A percentile compares a stretch with the other conserved stretches of the same genome.
Evolutionary conservation across 257 asterid genomes (phyloP).

Genomic region (Salvia hispanica): DNA sequence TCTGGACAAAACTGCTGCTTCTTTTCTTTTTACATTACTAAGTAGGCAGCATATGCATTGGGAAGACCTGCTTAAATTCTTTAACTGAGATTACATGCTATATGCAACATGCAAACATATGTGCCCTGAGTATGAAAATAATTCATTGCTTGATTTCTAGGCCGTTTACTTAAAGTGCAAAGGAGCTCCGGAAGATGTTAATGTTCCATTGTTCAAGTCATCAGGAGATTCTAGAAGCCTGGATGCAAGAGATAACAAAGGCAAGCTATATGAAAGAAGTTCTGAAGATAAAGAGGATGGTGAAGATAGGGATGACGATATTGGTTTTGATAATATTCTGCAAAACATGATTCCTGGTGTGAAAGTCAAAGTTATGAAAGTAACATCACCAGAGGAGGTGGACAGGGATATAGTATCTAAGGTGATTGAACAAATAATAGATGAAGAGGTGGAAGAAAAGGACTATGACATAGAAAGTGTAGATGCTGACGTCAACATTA

Average conservation of each 20-base stretch:
- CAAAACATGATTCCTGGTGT: conserved; percentile 92
- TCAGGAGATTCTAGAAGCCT: conserved; percentile 49
- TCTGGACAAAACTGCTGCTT: conserved; percentile 1
- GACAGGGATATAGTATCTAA: conserved; percentile 79
- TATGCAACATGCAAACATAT: conserved; percentile 18
- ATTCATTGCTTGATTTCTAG: conserved; percentile 44
- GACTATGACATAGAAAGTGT: conserved; percentile 46
- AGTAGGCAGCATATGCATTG: too few relatives aligned
- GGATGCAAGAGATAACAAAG: conserved; percentile 60
- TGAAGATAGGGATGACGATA: conserved; percentile 75
- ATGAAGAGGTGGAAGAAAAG: conserved; percentile 76
- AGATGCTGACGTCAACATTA: conserved; percentile 45
- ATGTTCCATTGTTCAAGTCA: conserved; percentile 54
- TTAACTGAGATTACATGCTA: conserved; percentile 15
- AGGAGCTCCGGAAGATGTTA: conserved; percentile 52
- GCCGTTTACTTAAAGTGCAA: conserved; percentile 85
- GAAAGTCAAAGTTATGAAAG: conserved; percentile 86
- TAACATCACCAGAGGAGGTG: conserved; percentile 69
- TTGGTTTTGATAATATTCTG: conserved; percentile 67
- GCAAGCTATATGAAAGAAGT: conserved; percentile 57
- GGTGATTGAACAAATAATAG: conserved; percentile 85
- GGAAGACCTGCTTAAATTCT: too few relatives aligned
- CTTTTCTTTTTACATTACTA: conserved; percentile 5
- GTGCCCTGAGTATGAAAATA: conserved; percentile 21
- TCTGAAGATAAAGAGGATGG: conserved; percentile 64